phyloP scores from a whole-genome alignment of 768 basidiomycete genomes.

The Podaxis pistillaris region DNA sequence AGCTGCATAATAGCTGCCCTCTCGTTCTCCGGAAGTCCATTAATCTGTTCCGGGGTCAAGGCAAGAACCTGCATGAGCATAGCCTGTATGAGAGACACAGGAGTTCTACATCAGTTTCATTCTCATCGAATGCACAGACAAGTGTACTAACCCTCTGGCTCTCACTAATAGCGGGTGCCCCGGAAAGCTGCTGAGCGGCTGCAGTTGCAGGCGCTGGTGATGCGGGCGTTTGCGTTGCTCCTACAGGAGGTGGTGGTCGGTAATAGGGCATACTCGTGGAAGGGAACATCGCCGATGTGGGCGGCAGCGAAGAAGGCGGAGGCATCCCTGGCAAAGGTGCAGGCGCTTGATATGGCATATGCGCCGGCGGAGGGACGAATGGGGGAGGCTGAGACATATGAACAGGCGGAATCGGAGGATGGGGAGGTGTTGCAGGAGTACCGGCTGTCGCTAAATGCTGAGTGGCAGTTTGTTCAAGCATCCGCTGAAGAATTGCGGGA shows the following conservation, averaged over 20 bases:
- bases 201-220: conserved; percentile 26
- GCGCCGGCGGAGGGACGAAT: conserved; percentile 29
- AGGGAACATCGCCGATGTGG: conserved; percentile 29
- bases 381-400: conserved; percentile 51
- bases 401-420: conserved; percentile 27
- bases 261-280: conserved; percentile 31
- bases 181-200: conserved; percentile 29
- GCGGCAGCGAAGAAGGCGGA: conserved; percentile 24
- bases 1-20: conserved; percentile 77
- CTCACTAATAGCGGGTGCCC: conserved; percentile 45
- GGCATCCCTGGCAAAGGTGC: conserved; percentile 30
- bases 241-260: conserved; percentile 11
- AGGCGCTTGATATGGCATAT: conserved; percentile 31
- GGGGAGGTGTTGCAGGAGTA: conserved; percentile 21
- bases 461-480: conserved; percentile 40
- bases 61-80: conserved; percentile 87
- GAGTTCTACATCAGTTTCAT: conserved; percentile 17
- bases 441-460: conserved; percentile 19
- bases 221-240: not conserved
- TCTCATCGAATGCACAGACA: conserved; percentile 7
- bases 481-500: conserved; percentile 75
- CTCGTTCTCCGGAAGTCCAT: conserved; percentile 74
- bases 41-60: conserved; percentile 81
- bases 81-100: conserved; percentile 38
- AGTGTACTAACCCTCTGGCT: conserved; percentile 41